Base-by-base conservation (phyloP, 78 protist species). In the Mantamonas sphyraenae region DNA sequence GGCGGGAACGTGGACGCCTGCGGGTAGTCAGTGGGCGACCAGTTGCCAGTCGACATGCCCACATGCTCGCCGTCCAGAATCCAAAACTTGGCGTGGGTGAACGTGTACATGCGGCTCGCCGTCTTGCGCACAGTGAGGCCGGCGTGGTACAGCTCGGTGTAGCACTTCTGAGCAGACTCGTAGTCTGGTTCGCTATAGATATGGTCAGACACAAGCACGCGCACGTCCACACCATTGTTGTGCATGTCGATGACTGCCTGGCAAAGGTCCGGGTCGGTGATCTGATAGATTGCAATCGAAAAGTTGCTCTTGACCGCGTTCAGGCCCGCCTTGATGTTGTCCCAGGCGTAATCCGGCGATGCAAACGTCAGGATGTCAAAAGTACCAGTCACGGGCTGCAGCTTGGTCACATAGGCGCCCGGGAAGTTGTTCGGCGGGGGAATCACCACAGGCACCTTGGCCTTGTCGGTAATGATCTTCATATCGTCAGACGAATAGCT, bases 1-100 rank as follows among this genome's bases (percentile, higher is more conserved):
- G 85, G 68, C 30, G 79, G 62, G 68, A 77, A 67, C 19, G 20
- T 10, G 12, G 80, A 57, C 26, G 73, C 78, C 40, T 20, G 17
- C 24, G 87, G 87, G 50, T 43, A 82, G 64, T 82, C 87, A 35
- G 87, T 66, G n/a, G 72, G 67, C 28, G 79, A 74, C 87, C 81
- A 76, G 57, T 82, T 82, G 59, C 87, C 87, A 34, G 87, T 71
- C 57, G 75, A 50, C 17, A 82, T 30, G 19, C 64, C 71, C 45
- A 76, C 87, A 30, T 38, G 47, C 19, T 58, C 40, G 30, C 65
- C 77, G 64, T 82, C 87, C 43, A 77, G 68, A 28, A 82, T 71
- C 87, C 87, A 82, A 39, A 42, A 76, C 63, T 82, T 82, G 62
- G 76, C 79, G 58, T 82, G 87, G 22, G 74, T 71, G 38, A 73